Evolutionary conservation across 2,329 filamentous ascomycete genomes (phyloP), one percentile per base, ranked within the genome.

Genomic region (Sarocladiaceae sp.): DNA sequence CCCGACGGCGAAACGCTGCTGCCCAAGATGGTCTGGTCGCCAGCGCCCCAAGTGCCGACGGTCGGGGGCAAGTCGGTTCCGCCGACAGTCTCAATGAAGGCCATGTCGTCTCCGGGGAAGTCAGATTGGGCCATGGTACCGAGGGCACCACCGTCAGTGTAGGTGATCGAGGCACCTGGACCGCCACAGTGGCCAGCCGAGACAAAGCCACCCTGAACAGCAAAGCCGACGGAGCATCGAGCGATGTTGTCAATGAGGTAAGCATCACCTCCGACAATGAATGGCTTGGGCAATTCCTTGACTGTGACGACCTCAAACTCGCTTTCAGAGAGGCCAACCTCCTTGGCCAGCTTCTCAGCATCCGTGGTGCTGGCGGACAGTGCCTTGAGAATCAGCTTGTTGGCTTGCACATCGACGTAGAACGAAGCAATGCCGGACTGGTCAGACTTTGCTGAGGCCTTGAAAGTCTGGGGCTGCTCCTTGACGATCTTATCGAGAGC

Each of bases 1-100:
- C 64, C 64, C 45, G 57, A 52, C 45, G 56, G 55, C 35, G 63
- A 33, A 27, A 52, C 62, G 47, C 59, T 64, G 63, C 63, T 66
- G 54, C 63, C 64, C 1, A 62, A 57, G 2, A 67, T 57, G 19
- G n/a, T n/a, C 15, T 33, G 12, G 6, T 20, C 20, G 16, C 15
- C 33, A 6, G 10, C 21, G 6, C 45, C 41, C 16, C 37, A 43
- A 15, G 19, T 31, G 34, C 15, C 23, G 43, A 48, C 15, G 20
- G 13, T 24, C 12, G 18, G 12, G 19, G 20, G n/a, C 3, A 35
- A n/a, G 11, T 16, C 21, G 15, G 31, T 39, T 11, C 20, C 43
- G 18, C 34, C 32, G 16, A 35, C 33, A 15, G 33, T 35, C 7
- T 10, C 15, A 13, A 35, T 37, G 29, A 41, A 44, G 37, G 43